Evolutionary conservation across 2,329 filamentous ascomycete species (phyloP), one percentile per base, ranked within the genome.

Genomic region (Fusarium solani-melongenae): DNA sequence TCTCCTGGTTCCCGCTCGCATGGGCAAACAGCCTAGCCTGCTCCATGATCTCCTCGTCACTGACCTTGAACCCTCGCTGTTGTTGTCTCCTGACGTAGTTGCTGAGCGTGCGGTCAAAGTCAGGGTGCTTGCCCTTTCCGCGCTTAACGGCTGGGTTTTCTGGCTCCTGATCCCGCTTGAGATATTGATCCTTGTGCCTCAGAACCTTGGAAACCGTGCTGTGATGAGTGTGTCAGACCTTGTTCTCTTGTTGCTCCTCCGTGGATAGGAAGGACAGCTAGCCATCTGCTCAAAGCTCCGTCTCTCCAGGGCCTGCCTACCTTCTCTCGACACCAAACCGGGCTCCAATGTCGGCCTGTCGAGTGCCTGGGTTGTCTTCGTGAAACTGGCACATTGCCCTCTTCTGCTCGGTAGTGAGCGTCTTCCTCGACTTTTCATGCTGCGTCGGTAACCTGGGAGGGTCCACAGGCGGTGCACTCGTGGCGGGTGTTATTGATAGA

Each of bases 181-280:
- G 88, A 83, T 97, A 98, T 82, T 97, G 96, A 73, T 99, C 96
- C 84, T 96, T 97, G 79, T 98, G 92, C 62, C 96, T 92, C 73
- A 99, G 84, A 64, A 98, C 96, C 82, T 99, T 99, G 63, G 96
- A 99, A n/a, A 99, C 96, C 57, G 96, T 99, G 85, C 96, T 99
- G 70, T 60, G 55, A 57, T 63, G 34, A 20, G 58, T 55, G 61
- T 67, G 77, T 80, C 66, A 80, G 79, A 66, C 44, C 56, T 20
- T 60, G 44, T 79, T 83, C 77, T 83, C 79, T 78, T 67, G 46
- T 67, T 38, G 33, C 61, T 46, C 24, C 10, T 27, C 44, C 44
- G 22, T 27, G 15, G 41, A 24, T 27, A 14, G 41, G n/a, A 44
- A 22, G n/a, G 12, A 24, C 27, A 46, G 44, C 44, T 46, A 62